Conservation (phyloP, 1,284 basidiomycete genomes). For the Marasmius sp. region DNA sequence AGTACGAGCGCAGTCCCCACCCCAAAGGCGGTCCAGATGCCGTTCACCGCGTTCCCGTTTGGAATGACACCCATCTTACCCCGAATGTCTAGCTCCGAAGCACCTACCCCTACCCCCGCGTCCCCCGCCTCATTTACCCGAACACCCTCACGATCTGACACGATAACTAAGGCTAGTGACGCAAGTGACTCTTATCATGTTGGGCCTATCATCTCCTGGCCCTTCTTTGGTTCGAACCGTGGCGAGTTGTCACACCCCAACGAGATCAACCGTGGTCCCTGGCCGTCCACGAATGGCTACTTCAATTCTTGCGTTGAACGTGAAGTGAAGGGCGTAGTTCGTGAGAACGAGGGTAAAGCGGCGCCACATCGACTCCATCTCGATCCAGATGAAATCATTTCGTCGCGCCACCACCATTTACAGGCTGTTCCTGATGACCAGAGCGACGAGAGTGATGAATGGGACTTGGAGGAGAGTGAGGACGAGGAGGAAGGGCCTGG, state of each 20-base stretch:
- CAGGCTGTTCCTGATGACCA: constrained; percentile 65
- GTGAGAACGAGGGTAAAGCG: constrained; percentile 72
- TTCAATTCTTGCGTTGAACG: constrained; percentile 62
- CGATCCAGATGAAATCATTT: constrained; percentile 70
- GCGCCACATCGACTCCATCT: constrained; percentile 74
- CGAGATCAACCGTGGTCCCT: constrained; percentile 76
- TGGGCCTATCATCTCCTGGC: constrained; percentile 82
- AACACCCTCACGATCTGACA: neutral
- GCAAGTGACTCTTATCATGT: constrained; percentile 49
- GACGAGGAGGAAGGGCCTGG: constrained; percentile 74
- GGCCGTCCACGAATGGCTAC: constrained; percentile 58
- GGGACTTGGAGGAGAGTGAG: constrained; percentile 72
- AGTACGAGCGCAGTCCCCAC: constrained; percentile 26
- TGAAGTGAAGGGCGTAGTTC: constrained; percentile 65
- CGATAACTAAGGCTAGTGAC: neutral
- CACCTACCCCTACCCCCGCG: neutral
- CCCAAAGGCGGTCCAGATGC: constrained; percentile 36
- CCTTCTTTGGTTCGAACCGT: constrained; percentile 80
- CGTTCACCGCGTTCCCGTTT: constrained; percentile 40
- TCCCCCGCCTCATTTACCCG: neutral
- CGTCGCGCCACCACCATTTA: constrained; percentile 67
- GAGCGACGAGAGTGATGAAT: constrained; percentile 72
- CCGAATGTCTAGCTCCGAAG: constrained; percentile 10
- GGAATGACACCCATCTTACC: constrained; percentile 20
- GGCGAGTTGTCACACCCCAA: constrained; percentile 66